Evolutionary conservation across 805 yeast genomes (phyloP), one percentile per base, ranked within the genome.

Genomic region (Wickerhamomyces strasburgensis): DNA sequence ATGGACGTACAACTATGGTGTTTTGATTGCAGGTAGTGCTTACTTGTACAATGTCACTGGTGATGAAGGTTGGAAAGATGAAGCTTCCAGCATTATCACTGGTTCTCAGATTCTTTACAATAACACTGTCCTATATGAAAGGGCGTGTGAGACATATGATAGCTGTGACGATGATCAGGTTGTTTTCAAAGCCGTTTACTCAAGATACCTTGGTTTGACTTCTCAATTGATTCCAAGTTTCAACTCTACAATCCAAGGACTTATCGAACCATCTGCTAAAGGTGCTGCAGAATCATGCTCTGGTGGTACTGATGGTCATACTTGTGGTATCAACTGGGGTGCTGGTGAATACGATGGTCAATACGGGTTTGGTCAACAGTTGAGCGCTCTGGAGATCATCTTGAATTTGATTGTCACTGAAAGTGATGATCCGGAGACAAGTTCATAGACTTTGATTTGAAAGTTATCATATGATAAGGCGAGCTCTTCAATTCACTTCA

Each of bases 291-390:
- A 68, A 48, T 75, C 93, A 0, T 90, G 98, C 62, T 68, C 83
- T 1, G 97, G 97, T 49, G 97, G 96, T 51, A 41, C 61, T 4
- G 95, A 88, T 57, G 85, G 86, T 13, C 80, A 75, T 43, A 85
- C 96, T 0, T 90, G 98, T 67, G 97, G 97, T 19, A 54, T 73
- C 38, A 72, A 83, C 52, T 90, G 98, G 98, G 60, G 73, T 2
- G 58, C 60, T 14, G 76, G 76, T 14, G 21, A 21, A 3, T 85
- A 82, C 79, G 97, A 90, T 58, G 80, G 75, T 2, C 53, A 60
- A 33, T 82, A 72, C 48, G 96, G 97, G 5, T 68, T 90, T 25
- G 96, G 96, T 38, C 95, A 90, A 64, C 95, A 90, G 63, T 78
- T 85, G 71, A 67, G 80, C 27, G 96, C 97, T 0, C 62, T 88